A percentile compares a stretch with the other conserved stretches of the same genome.
phyloP scores from a whole-genome alignment of 176 grass and related monocot species.

The barley (Hordeum vulgare) region DNA sequence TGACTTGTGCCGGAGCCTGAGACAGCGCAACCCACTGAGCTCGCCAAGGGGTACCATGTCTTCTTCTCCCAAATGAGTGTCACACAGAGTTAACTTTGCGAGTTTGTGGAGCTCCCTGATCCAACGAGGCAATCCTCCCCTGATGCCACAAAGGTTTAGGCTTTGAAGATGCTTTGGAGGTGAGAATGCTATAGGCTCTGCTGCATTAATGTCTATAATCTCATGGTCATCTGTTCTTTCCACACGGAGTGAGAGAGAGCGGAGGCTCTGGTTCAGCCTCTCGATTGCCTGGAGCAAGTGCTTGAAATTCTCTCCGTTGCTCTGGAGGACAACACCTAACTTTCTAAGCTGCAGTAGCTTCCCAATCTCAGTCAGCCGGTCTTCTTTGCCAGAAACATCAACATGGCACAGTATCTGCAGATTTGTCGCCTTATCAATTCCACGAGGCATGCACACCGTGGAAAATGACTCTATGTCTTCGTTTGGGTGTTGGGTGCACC shows the following conservation, averaged over 20 bases:
- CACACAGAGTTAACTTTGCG: conserved; percentile 9
- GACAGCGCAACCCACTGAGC: background rate
- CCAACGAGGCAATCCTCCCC: background rate
- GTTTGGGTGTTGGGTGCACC: background rate
- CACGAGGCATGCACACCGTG: background rate
- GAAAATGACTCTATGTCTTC: background rate
- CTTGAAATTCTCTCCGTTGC: background rate
- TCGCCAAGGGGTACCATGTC: background rate
- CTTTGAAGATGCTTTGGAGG: conserved; percentile 12
- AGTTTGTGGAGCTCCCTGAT: background rate
- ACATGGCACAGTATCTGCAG: background rate
- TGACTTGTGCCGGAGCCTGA: background rate
- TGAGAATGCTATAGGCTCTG: background rate
- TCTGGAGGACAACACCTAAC: background rate
- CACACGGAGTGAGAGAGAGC: background rate
- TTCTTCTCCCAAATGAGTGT: background rate
- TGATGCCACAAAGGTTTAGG: background rate
- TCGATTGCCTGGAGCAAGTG: background rate
- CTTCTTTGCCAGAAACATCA: background rate
- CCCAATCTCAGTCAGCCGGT: background rate
- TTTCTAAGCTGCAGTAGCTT: background rate
- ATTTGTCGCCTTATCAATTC: background rate
- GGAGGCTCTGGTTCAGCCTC: background rate
- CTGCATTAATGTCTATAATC: background rate
- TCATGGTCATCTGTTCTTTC: background rate